Base-by-base conservation (phyloP, 805 yeast genomes). In the Alloascoidea africana region DNA sequence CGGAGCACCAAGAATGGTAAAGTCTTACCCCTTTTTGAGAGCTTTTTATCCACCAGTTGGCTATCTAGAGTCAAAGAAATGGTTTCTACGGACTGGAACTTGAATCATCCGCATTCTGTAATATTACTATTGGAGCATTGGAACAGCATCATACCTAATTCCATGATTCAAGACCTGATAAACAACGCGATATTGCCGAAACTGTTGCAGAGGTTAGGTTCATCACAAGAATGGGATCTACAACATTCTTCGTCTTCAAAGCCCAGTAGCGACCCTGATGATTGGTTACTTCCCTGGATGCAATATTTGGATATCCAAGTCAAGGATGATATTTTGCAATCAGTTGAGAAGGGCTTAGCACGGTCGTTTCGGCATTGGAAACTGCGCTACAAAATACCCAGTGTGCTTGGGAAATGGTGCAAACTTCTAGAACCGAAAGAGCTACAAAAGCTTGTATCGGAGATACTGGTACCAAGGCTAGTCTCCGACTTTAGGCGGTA, bases 241-340 rank as follows among this genome's bases (percentile, higher is more conserved):
- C 38, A 4, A 27, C 17, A 36, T 17, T 36, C 35, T n/a, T 14
- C 16, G 39, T 34, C 18, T 8, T 11, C 14, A 8, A 18, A 36
- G 2, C 13, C 18, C 13, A 16, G 37, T 15, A 18, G 8, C 38
- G 4, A 36, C 30, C 27, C 53, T 46, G n/a, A 47, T 50, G 33
- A 18, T 19, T 62, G 66, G 65, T 41, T 61, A 3, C 55, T 57
- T 41, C 66, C 62, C 16, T 62, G 65, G 65, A 35, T 60, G 23
- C 56, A 60, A 16, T 54, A 50, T 23, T 35, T 59, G 14, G 42
- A 41, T 2, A 23, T 37, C 4, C 39, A 41, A 13, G 32, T 40
- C 16, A 43, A 39, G 5, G 44, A 35, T 5, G 35, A 35, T 13
- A 37, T 60, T 6, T 36, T 46, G n/a, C 27, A 36, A 2, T 50